Evolutionary conservation across 768 basidiomycete species (phyloP).

Genomic region (Rhizopogon vesiculosus): DNA sequence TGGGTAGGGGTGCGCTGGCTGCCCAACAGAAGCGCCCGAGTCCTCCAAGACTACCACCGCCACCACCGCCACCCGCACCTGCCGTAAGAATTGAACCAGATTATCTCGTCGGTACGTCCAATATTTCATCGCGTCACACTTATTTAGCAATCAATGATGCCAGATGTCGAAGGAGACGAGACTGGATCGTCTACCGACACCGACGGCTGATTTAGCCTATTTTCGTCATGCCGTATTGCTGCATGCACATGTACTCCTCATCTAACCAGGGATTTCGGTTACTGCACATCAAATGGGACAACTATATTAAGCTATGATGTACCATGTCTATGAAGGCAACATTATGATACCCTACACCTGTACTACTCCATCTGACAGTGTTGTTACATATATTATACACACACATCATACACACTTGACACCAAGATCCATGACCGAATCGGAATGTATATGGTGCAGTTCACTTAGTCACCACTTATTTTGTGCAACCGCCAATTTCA

Average conservation of each 20-base stretch:
- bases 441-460: no score
- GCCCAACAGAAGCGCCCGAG: slow-evolving; percentile 34
- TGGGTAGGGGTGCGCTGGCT: slow-evolving; percentile 22
- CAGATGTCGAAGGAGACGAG: slow-evolving; percentile 77
- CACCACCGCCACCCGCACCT: slow-evolving; percentile 28
- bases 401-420: neutral
- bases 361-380: neutral
- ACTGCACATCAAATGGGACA: neutral
- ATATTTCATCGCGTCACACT: neutral
- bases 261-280: neutral
- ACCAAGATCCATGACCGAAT: neutral
- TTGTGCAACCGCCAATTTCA: no score
- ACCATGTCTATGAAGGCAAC: slow-evolving; percentile 1
- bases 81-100: slow-evolving; percentile 46
- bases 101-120: slow-evolving; percentile 56
- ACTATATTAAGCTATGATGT: neutral
- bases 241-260: neutral
- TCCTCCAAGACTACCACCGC: slow-evolving; percentile 46
- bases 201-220: slow-evolving; percentile 40
- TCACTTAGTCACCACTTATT: no score
- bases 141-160: slow-evolving; percentile 2
- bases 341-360: slow-evolving; percentile 2
- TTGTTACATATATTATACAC: neutral
- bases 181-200: slow-evolving; percentile 86
- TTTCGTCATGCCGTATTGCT: neutral